Base-by-base conservation (phyloP, 805 yeast species). In the Pichia nanzhaoensis region DNA sequence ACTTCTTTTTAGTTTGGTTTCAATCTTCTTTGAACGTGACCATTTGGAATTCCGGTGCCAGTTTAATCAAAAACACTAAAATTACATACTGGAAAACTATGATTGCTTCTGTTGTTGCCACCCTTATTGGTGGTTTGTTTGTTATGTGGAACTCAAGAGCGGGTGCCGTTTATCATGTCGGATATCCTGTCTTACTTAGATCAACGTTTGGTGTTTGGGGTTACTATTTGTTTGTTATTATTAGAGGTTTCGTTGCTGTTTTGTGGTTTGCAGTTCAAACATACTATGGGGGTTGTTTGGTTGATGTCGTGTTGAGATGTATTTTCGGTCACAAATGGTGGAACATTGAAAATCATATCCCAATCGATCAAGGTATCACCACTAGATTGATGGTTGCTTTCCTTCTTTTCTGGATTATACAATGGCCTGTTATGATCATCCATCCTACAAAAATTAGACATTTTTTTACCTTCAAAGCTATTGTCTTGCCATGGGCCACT, bases 131-230 rank as follows among this genome's bases (percentile, higher is more conserved):
- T 14, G 60, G 70, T 35, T 16, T 63, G 5, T 66, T 69, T 46
- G 71, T 79, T 14, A 51, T 71, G 33, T 65, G 73, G 12, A 74
- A 73, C 53, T 69, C 75, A 17, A 66, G 63, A 41, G 76, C 73
- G 0, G 81, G 81, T 37, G 55, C 60, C 16, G 68, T 72, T 39
- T 75, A 70, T 63, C 78, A 74, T 55, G 63, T 75, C 35, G 78
- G 79, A 1, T 75, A 65, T 50, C 68, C 79, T 3, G 64, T 75
- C 10, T 63, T 64, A 42, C 61, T 67, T 20, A 57, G 80, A 41
- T 64, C 67, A 39, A 59, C 70, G 0, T 75, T 70, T 59, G 80
- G 81, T 9, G 61, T 72, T 32, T 57, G 64, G 47, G 77, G 78
- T 3, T 65, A 73, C 5, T 63, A 57, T 37, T 44, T 74, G 22